A percentile compares a stretch with the other conserved stretches of the same genome.
Conservation (phyloP, 495 filamentous ascomycete genomes). For the Talaromyces ruber region DNA sequence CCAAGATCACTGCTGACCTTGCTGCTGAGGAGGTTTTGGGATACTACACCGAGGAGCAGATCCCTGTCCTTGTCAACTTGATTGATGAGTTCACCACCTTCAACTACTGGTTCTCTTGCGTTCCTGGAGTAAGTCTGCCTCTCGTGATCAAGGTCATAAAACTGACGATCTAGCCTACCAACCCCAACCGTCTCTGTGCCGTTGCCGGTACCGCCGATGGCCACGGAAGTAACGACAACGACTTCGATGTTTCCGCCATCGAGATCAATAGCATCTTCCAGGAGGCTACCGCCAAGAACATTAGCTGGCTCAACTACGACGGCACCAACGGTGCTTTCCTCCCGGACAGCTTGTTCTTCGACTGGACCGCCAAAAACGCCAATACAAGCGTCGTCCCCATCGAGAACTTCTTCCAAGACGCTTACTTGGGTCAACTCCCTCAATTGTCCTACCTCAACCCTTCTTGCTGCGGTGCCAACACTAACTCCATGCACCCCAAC, state of each 20-base stretch:
- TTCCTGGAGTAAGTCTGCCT: constrained; percentile 32
- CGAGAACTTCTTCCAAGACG: constrained; percentile 28
- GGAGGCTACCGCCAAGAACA: constrained; percentile 30
- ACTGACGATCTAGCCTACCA: constrained; percentile 26
- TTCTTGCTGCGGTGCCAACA: constrained; percentile 36
- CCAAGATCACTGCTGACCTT: constrained; percentile 25
- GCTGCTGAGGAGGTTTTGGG: constrained; percentile 37
- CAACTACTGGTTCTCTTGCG: constrained; percentile 42
- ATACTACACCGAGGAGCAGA: constrained; percentile 41
- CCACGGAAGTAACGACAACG: constrained; percentile 37
- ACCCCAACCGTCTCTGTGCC: constrained; percentile 41
- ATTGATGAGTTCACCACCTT: constrained; percentile 45
- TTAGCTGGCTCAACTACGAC: constrained; percentile 44
- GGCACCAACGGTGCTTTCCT: constrained; percentile 26
- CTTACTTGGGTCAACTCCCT: constrained; percentile 28
- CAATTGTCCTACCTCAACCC: constrained; percentile 44
- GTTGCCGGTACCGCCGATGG: constrained; percentile 38
- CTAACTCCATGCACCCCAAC: constrained; percentile 41
- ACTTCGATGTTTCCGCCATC: constrained; percentile 30
- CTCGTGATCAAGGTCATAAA: background rate
- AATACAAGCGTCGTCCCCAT: constrained; percentile 23
- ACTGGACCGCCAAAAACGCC: constrained; percentile 33
- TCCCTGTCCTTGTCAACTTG: constrained; percentile 36
- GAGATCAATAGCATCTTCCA: constrained; percentile 39
- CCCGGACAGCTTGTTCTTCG: constrained; percentile 26